phyloP scores from a whole-genome alignment of 768 basidiomycete species.

The Rickenella mellea region DNA sequence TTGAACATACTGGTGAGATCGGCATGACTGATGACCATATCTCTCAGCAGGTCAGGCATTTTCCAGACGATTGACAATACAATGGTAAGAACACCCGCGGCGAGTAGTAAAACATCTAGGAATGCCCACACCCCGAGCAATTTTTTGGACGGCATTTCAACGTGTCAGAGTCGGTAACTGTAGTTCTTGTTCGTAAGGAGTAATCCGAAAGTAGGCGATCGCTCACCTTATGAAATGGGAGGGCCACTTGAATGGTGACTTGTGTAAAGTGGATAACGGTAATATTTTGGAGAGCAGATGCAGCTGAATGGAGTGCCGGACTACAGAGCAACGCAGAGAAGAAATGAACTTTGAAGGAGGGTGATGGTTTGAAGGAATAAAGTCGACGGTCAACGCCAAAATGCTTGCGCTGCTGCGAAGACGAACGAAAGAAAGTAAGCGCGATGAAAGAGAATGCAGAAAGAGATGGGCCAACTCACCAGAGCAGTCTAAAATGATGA shows the following conservation, averaged over 20 bases:
- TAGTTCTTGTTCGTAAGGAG: constrained; percentile 5
- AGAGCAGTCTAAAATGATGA: no score
- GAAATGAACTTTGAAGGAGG: constrained; percentile 10
- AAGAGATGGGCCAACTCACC: no score
- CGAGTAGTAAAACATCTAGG: constrained; percentile 61
- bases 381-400: constrained; percentile 17
- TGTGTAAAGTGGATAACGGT: constrained; percentile 3
- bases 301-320: constrained; percentile 1
- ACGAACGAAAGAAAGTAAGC: constrained; percentile 18
- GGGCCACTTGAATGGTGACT: constrained; percentile 11
- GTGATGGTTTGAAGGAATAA: constrained; percentile 17
- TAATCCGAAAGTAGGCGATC: background rate
- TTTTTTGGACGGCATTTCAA: constrained; percentile 60
- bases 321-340: constrained; percentile 6
- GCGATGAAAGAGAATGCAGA: constrained; percentile 10
- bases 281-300: constrained; percentile 1
- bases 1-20: constrained; percentile 49
- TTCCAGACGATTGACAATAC: constrained; percentile 67
- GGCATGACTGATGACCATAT: constrained; percentile 51
- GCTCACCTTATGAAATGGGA: background rate
- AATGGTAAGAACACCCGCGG: constrained; percentile 57
- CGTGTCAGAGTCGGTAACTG: constrained; percentile 15
- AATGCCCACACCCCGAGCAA: constrained; percentile 66
- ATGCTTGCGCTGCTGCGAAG: constrained; percentile 14
- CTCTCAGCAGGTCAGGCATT: constrained; percentile 56